A percentile compares a stretch with the other conserved stretches of the same genome.
Evolutionary conservation across 1,284 basidiomycete species (phyloP).

Genomic region (Trichosporon sp.): DNA sequence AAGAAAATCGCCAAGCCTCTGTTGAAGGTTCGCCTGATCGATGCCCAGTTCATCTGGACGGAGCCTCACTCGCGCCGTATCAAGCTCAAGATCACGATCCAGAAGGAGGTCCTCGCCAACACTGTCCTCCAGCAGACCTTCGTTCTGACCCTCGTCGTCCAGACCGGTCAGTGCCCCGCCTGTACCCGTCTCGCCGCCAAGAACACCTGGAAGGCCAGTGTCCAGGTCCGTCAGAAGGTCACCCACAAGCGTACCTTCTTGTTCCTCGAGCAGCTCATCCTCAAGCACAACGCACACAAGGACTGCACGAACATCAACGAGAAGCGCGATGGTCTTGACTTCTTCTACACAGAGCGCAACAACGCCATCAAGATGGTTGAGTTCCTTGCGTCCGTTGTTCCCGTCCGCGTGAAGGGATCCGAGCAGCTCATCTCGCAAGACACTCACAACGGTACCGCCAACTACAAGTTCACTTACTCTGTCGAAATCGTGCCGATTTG

Average conservation of each 20-base stretch:
- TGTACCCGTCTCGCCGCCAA: slow-evolving; percentile 93
- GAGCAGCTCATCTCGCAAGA: slow-evolving; percentile 93
- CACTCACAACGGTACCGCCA: slow-evolving; percentile 87
- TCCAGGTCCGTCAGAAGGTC: slow-evolving; percentile 97
- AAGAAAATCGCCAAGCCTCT: slow-evolving; percentile 89
- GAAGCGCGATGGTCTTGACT: slow-evolving; percentile 91
- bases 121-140: slow-evolving; percentile 98
- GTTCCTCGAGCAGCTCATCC: slow-evolving; percentile 94
- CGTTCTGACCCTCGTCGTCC: slow-evolving; percentile 93
- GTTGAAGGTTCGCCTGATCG: slow-evolving; percentile 90
- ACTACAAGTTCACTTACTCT: slow-evolving; percentile 97
- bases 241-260: slow-evolving; percentile 97
- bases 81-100: slow-evolving; percentile 91
- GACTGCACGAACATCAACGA: slow-evolving; percentile 93
- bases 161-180: slow-evolving; percentile 93
- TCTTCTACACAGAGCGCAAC: slow-evolving; percentile 88
- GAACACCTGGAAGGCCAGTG: slow-evolving; percentile 96
- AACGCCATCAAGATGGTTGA: slow-evolving; percentile 98
- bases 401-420: slow-evolving; percentile 82
- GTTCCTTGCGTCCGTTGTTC: slow-evolving; percentile 84
- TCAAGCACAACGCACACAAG: slow-evolving; percentile 96
- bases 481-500: slow-evolving; percentile 96
- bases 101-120: slow-evolving; percentile 95
- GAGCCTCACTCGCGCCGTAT: slow-evolving; percentile 95
- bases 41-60: slow-evolving; percentile 98